Conservation (phyloP, 768 basidiomycete species). For the Tubosaeta sp. region DNA sequence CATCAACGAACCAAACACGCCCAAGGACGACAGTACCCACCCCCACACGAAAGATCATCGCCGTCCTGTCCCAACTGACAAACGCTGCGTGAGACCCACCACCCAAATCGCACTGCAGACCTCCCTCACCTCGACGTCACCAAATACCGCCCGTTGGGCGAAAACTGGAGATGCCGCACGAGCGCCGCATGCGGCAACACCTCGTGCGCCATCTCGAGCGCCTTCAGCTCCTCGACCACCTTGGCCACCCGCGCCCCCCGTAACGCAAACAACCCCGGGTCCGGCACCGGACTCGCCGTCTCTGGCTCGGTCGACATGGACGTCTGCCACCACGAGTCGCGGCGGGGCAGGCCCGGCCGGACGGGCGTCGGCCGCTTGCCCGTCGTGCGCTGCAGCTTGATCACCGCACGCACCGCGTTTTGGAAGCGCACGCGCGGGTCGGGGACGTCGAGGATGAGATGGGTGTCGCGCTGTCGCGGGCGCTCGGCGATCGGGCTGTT, state of each 20-base stretch:
- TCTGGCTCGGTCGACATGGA: background rate
- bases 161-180: conserved; percentile 53
- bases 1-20: background rate
- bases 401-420: conserved; percentile 41
- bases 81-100: background rate
- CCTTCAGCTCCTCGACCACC: conserved; percentile 38
- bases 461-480: conserved; percentile 2
- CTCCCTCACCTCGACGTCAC: conserved; percentile 47
- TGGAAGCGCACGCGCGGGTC: conserved; percentile 33
- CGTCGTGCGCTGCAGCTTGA: conserved; percentile 34
- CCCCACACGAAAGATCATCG: conserved; percentile 43
- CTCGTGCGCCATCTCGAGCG: conserved; percentile 36
- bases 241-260: conserved; percentile 37
- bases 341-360: conserved; percentile 23
- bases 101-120: background rate
- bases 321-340: conserved; percentile 28
- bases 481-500: background rate
- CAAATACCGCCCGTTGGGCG: conserved; percentile 49
- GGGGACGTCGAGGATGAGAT: conserved; percentile 18
- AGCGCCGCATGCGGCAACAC: conserved; percentile 42
- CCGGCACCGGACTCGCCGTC: conserved; percentile 14
- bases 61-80: conserved; percentile 46
- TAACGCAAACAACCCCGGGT: conserved; percentile 22
- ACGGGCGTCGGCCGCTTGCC: conserved; percentile 19
- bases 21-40: conserved; percentile 22